Base-by-base conservation (phyloP, 148 eudicot genomes). In the Fagopyrum esculentum region DNA sequence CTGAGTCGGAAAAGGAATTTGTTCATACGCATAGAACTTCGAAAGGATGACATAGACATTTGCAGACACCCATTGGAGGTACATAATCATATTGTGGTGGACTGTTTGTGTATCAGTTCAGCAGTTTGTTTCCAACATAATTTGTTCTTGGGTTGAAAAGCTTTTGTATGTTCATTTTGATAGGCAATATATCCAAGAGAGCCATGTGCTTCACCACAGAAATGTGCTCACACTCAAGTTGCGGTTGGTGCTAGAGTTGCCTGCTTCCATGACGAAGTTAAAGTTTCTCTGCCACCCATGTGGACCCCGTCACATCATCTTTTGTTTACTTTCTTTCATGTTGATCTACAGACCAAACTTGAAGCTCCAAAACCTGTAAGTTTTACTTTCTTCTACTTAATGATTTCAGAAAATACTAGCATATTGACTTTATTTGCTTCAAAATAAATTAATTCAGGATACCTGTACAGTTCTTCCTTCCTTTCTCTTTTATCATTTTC, bases 341-440 rank as follows among this genome's bases (percentile, higher is more conserved):
- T 96, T 76, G 99, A 96, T 85, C 98, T 96, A 78, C 99, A 96
- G 85, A 92, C 98, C 40, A 96, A 92, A 83, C 81, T 92, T 55
- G 99, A 96, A 86, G 93, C 98, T 78, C 99, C 98, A 51, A 92
- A 92, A 75, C 97, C 99, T 30, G 99, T 92, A 87, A 81, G 87
- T 75, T 57, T 74, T 43, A 30, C 60, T 69, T 73, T 54, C 55
- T 40, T 55, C 60, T 30, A 76, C 40, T 17, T 44, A 0, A 48
- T 74, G 45, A 29, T 40, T 35, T 74, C 16, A 12, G 77, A 45
- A 43, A 15, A 40, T 74, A 5, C 76, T 45, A 51, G 44, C 17
- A 15, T 29, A n/a, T 51, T 26, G 9, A 6, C 61, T 52, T 40
- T 73, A 13, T 1, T 52, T 48, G 8, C 16, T 43, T 17, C 66